Evolutionary conservation across 2,329 filamentous ascomycete genomes (phyloP), one percentile per base, ranked within the genome.

Genomic region (Septoria linicola): DNA sequence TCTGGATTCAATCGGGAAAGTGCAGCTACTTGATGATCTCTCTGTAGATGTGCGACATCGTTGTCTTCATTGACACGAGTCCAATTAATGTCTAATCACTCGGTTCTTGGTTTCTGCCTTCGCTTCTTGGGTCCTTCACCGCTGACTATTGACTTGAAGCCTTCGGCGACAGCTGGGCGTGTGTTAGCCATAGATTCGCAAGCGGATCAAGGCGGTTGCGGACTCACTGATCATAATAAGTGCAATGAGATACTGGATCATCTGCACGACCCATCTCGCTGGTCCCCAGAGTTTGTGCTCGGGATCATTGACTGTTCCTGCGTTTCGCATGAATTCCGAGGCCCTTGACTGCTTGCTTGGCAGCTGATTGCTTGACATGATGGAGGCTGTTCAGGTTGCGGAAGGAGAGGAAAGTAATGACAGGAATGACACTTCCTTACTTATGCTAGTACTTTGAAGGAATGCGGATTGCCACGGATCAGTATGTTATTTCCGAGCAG

Each of bases 221-320:
- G 10, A 50, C 58, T 13, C 54, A 49, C 59, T 63, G 16, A 64
- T 49, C 25, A 64, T 57, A 20, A 63, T 44, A 21, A 64, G 47
- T 1, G 62, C 62, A 14, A 64, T 54, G 17, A 64, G 49, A 30
- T 62, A 62, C 45, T 64, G 62, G 3, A 64, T 51, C 49, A 63
- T 55, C 21, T 55, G 51, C 10, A 58, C 59, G 11, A 64, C 43
- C 59, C 60, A 63, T 47, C 54, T 51, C 7, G 60, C 62, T 4
- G 62, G 62, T 25, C 32, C 53, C 61, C 61, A 63, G 3, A 63
- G 54, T 27, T 62, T 60, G 37, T 55, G 35, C 2, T 63, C 60
- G 3, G 61, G 61, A 39, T 64, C 61, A 32, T 58, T 55, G 20
- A 64, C 60, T 14, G 51, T 41, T 31, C 62, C 55, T 27, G 62